Evolutionary conservation across 805 yeast species (phyloP).

Genomic region (Candida sanyiensis): DNA sequence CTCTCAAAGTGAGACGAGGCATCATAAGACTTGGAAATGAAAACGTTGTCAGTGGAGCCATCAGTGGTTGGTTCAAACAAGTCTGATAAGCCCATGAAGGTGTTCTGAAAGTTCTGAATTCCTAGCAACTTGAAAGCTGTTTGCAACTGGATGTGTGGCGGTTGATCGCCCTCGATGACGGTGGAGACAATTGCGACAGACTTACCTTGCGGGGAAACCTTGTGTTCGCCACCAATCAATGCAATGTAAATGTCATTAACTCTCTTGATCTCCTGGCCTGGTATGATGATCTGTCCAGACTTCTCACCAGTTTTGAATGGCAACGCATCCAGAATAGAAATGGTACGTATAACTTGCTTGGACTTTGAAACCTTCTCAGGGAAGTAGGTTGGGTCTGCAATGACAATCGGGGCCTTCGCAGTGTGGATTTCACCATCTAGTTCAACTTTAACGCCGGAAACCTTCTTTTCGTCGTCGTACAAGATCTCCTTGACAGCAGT

Average conservation of each 20-base stretch:
- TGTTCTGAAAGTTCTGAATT: conserved; percentile 40
- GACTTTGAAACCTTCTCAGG: conserved; percentile 48
- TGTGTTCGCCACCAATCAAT: conserved; percentile 80
- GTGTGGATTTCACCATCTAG: conserved; percentile 52
- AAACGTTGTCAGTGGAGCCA: conserved; percentile 75
- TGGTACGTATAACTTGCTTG: conserved; percentile 37
- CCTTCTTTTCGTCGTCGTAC: conserved; percentile 54
- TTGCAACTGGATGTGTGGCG: conserved; percentile 90
- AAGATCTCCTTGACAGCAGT: conserved; percentile 90
- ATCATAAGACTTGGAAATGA: conserved; percentile 84
- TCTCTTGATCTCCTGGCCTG: conserved; percentile 91
- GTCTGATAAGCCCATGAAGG: conserved; percentile 91
- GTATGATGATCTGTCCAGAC: conserved; percentile 90
- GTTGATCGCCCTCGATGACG: conserved; percentile 86
- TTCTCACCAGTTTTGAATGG: conserved; percentile 78
- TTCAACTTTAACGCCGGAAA: conserved; percentile 82
- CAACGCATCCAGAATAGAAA: conserved; percentile 84
- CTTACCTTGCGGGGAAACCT: conserved; percentile 84
- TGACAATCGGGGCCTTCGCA: conserved; percentile 88
- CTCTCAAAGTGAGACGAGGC: conserved; percentile 93
- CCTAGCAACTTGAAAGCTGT: conserved; percentile 92
- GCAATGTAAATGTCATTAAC: conserved; percentile 94
- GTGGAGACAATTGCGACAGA: conserved; percentile 92
- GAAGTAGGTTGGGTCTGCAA: conserved; percentile 97
- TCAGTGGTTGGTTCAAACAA: conserved; percentile 81